phyloP scores from a whole-genome alignment of 2,329 filamentous ascomycete genomes.

The Sporothrix humicola region DNA sequence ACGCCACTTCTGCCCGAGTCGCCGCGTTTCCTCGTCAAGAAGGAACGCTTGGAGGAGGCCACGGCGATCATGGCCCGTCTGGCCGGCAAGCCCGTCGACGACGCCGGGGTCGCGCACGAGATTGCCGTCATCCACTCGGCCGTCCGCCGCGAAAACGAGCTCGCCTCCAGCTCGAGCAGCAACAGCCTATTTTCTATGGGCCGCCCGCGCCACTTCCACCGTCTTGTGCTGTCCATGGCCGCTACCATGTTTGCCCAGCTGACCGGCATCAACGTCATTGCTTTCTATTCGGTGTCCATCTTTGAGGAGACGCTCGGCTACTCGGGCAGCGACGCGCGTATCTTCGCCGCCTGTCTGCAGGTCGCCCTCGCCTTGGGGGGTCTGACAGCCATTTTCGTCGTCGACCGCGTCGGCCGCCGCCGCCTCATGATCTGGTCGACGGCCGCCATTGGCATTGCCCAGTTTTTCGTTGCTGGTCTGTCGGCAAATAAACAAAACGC shows the following conservation, averaged over 20 bases:
- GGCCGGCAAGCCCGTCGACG: conserved; percentile 50
- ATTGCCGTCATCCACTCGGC: conserved; percentile 43
- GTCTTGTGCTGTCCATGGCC: background rate
- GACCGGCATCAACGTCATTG: background rate
- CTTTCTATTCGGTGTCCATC: background rate
- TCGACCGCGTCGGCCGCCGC: conserved; percentile 39
- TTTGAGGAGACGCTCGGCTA: conserved; percentile 5
- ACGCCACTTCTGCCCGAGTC: conserved; percentile 61
- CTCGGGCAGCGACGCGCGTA: conserved; percentile 7
- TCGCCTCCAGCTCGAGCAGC: conserved; percentile 30
- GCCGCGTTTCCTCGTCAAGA: conserved; percentile 54
- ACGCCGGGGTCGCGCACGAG: conserved; percentile 61
- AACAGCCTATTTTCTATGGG: background rate
- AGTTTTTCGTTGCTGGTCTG: conserved; percentile 55
- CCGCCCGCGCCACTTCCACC: background rate
- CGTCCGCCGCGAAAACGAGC: background rate
- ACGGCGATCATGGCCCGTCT: conserved; percentile 52
- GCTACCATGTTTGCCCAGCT: background rate
- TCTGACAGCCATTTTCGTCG: conserved; percentile 37
- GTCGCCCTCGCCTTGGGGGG: conserved; percentile 37
- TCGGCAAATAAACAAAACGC: background rate
- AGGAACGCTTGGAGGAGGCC: conserved; percentile 52
- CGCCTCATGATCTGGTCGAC: conserved; percentile 53
- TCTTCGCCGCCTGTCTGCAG: conserved; percentile 26
- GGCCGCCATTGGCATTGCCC: conserved; percentile 60